Percentiles rank a stretch among this genome's conserved stretches.
These are phyloP conservation scores for Chaetomium olivaceum DNA, from an alignment of 2,329 filamentous ascomycete species.

Conservation along the genomic window DNA sequence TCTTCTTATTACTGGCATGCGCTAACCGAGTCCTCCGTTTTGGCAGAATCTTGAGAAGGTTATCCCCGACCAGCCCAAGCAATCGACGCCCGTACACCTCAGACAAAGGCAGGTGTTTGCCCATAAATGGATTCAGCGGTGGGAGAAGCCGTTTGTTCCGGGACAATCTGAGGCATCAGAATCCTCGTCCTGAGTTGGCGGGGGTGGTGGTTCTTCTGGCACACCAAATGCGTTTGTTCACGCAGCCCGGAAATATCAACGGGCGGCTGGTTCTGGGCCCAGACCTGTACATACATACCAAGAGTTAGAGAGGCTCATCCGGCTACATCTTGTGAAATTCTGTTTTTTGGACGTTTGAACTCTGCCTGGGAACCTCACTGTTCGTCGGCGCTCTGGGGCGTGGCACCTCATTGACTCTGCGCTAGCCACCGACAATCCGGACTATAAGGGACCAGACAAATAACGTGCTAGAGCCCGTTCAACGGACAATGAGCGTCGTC, in stretches of 20 bases:
- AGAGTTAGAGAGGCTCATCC: slow-evolving; percentile 20
- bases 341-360: background rate
- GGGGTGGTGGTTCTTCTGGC: background rate
- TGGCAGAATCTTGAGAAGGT: slow-evolving; percentile 77
- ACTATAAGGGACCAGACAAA: background rate
- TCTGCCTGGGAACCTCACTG: background rate
- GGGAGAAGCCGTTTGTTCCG: slow-evolving; percentile 37
- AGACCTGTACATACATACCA: slow-evolving; percentile 20
- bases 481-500: background rate
- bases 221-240: background rate
- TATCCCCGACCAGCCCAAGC: slow-evolving; percentile 71
- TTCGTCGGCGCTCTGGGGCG: background rate
- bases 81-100: slow-evolving; percentile 72
- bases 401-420: background rate
- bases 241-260: background rate
- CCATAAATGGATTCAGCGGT: slow-evolving; percentile 41
- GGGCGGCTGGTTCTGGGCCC: background rate
- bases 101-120: slow-evolving; percentile 64
- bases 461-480: background rate
- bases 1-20: background rate
- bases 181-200: slow-evolving; percentile 30
- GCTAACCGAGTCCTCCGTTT: background rate
- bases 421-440: background rate
- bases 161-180: slow-evolving; percentile 29
- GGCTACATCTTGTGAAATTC: slow-evolving; percentile 12